Conservation (phyloP, 495 filamentous ascomycete genomes). For the Aspergillus cristatus region DNA sequence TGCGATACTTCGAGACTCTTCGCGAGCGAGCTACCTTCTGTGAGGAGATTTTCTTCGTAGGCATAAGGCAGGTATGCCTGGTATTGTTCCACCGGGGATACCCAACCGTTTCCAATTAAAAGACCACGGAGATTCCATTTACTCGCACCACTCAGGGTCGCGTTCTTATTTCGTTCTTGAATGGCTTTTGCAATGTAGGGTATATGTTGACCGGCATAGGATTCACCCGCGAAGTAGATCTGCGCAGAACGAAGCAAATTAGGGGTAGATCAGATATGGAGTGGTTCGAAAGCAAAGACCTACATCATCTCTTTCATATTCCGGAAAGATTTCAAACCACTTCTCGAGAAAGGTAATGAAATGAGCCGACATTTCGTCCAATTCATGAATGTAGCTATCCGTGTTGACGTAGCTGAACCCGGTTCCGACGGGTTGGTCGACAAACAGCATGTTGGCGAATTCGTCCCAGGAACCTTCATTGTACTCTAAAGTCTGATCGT, state of each 20-base stretch:
- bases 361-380: slow-evolving; percentile 81
- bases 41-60: slow-evolving; percentile 62
- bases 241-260: too few relatives aligned
- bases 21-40: slow-evolving; percentile 53
- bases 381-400: slow-evolving; percentile 71
- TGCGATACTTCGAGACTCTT: slow-evolving; percentile 61
- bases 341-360: slow-evolving; percentile 84
- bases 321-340: slow-evolving; percentile 82
- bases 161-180: slow-evolving; percentile 62
- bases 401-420: slow-evolving; percentile 93
- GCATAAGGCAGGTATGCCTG: slow-evolving; percentile 74
- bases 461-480: slow-evolving; percentile 95
- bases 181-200: slow-evolving; percentile 90
- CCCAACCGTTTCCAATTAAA: slow-evolving; percentile 96
- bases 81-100: slow-evolving; percentile 83
- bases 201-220: slow-evolving; percentile 94
- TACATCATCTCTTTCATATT: slow-evolving; percentile 90
- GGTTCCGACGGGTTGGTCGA: slow-evolving; percentile 93
- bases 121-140: slow-evolving; percentile 80
- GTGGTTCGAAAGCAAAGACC: not conserved
- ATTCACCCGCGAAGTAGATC: slow-evolving; percentile 93
- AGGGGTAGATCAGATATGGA: slow-evolving; percentile 27
- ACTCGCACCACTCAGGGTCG: slow-evolving; percentile 14
- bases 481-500: slow-evolving; percentile 62
- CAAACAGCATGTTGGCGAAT: slow-evolving; percentile 92